A percentile compares a stretch with the other conserved stretches of the same genome.
These are phyloP conservation scores for Ceratobasidium sp. DNA, from an alignment of 1,284 basidiomycete species.

Conservation along the genomic window DNA sequence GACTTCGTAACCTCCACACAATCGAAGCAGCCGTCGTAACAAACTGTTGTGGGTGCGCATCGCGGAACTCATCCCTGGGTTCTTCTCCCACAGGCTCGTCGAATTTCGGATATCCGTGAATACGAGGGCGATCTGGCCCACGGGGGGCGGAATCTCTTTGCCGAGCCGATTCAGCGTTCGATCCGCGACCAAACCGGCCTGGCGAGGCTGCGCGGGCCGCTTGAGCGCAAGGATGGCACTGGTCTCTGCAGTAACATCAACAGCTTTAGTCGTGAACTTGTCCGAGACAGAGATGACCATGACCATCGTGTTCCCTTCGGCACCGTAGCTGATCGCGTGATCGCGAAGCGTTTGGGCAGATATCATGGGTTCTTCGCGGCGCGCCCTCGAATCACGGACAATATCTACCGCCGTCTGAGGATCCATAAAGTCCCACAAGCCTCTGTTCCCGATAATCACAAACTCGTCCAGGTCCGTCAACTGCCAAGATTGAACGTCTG, in stretches of 20 bases:
- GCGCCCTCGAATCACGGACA: constrained; percentile 74
- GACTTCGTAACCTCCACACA: constrained; percentile 98
- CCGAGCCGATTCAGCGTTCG: constrained; percentile 72
- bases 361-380: constrained; percentile 92
- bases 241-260: constrained; percentile 53
- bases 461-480: constrained; percentile 94
- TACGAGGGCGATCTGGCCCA: constrained; percentile 91
- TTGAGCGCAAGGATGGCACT: constrained; percentile 51
- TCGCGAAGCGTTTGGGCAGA: constrained; percentile 98
- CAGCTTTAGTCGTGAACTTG: constrained; percentile 71
- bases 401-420: constrained; percentile 98
- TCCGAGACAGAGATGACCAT: constrained; percentile 94
- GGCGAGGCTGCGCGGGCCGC: constrained; percentile 52
- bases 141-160: constrained; percentile 88
- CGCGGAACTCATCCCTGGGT: constrained; percentile 95
- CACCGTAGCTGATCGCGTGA: constrained; percentile 97
- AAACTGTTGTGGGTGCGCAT: constrained; percentile 94
- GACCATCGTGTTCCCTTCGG: constrained; percentile 95
- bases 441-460: constrained; percentile 94
- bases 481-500: constrained; percentile 79
- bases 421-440: constrained; percentile 94
- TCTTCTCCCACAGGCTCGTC: constrained; percentile 97
- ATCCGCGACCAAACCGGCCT: constrained; percentile 59
- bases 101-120: constrained; percentile 99
- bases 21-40: constrained; percentile 87